These are phyloP conservation scores for Leccinum imitatum DNA, from an alignment of 768 basidiomycete species.

Conservation along the genomic window DNA sequence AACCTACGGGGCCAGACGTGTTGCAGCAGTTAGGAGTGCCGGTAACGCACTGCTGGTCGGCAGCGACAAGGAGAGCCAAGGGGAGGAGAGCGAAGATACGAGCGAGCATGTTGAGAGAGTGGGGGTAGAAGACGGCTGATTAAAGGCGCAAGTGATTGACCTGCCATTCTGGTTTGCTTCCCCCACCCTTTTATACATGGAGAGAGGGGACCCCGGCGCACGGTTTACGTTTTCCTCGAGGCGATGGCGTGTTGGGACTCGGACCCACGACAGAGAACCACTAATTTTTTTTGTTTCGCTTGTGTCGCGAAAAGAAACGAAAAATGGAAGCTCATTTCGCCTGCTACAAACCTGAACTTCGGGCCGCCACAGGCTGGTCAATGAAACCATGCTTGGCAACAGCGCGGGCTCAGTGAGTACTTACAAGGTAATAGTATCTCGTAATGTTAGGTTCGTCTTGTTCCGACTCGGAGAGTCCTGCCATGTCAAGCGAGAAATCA, in stretches of 20 bases:
- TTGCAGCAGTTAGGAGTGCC: constrained; percentile 16
- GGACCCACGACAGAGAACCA: not conserved
- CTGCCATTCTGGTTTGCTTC: not conserved
- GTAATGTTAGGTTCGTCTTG: too few relatives aligned
- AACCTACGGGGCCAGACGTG: not conserved
- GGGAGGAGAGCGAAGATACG: constrained; percentile 18
- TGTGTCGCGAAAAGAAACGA: not conserved
- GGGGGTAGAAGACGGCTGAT: not conserved
- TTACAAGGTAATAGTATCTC: too few relatives aligned
- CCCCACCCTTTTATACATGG: not conserved
- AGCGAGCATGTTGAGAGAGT: constrained; percentile 14
- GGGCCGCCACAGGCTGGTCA: too few relatives aligned
- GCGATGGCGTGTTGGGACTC: too few relatives aligned
- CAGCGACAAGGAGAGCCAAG: constrained; percentile 16
- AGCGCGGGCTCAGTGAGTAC: too few relatives aligned
- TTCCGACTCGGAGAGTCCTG: too few relatives aligned
- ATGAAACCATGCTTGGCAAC: too few relatives aligned
- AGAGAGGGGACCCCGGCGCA: not conserved
- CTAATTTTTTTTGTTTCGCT: not conserved
- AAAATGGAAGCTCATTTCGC: not conserved
- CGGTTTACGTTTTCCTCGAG: not conserved
- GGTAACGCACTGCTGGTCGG: constrained; percentile 13
- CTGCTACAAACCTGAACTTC: too few relatives aligned
- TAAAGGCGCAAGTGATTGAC: not conserved
- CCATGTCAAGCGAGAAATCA: too few relatives aligned